Conservation (phyloP, 2,329 filamentous ascomycete genomes). For the Diaporthe ilicicola region DNA sequence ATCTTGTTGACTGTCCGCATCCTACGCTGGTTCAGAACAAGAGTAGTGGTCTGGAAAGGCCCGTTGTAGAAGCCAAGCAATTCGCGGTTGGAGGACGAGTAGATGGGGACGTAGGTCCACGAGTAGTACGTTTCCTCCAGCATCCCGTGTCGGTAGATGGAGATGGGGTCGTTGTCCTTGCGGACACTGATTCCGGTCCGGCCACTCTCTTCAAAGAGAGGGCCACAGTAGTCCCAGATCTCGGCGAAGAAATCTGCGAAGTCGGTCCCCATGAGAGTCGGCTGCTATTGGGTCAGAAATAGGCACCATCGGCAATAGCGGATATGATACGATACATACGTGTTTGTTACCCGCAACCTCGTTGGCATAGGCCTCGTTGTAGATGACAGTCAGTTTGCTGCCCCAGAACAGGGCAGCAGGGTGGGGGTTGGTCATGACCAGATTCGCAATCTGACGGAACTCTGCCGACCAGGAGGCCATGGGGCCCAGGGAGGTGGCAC, state of each 20-base stretch:
- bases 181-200: conserved; percentile 45
- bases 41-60: conserved; percentile 47
- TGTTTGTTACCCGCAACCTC: conserved; percentile 66
- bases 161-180: conserved; percentile 45
- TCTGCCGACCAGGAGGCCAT: conserved; percentile 54
- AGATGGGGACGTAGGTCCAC: conserved; percentile 50
- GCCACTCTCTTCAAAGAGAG: conserved; percentile 46
- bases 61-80: conserved; percentile 51
- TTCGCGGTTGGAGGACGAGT: conserved; percentile 44
- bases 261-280: conserved; percentile 65
- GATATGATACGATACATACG: conserved; percentile 5
- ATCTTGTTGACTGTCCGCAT: conserved; percentile 46
- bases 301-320: background rate
- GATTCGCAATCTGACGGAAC: conserved; percentile 52
- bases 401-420: conserved; percentile 69
- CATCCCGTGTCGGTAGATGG: conserved; percentile 45
- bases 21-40: conserved; percentile 44
- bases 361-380: conserved; percentile 67
- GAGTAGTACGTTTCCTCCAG: conserved; percentile 50
- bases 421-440: conserved; percentile 48
- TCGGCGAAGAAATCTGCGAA: conserved; percentile 67
- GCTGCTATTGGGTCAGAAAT: conserved; percentile 49
- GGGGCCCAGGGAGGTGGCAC: conserved; percentile 51
- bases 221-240: conserved; percentile 44
- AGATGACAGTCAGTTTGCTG: conserved; percentile 67